These are phyloP conservation scores for Monilinia aucupariae DNA, from an alignment of 2,329 filamentous ascomycete species.

Conservation along the genomic window DNA sequence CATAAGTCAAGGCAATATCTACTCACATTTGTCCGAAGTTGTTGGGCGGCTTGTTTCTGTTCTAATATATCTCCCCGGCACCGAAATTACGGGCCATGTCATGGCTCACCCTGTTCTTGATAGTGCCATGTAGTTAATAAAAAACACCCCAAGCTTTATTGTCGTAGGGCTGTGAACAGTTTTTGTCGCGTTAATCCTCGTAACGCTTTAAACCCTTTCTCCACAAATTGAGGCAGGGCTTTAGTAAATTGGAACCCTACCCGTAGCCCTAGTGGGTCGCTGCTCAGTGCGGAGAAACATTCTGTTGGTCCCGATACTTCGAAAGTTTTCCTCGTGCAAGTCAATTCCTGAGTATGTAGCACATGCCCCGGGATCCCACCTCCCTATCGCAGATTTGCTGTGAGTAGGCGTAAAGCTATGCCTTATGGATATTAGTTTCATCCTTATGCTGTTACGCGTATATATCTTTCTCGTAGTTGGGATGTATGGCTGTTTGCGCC, in stretches of 20 bases:
- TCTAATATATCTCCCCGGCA: neutral
- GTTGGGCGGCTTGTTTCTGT: neutral
- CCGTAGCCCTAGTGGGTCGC: neutral
- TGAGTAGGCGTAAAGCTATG: too few species aligned
- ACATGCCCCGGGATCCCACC: neutral
- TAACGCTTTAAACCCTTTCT: neutral
- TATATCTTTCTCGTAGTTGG: neutral
- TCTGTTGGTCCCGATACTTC: neutral
- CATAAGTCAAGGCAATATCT: neutral
- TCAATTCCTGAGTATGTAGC: neutral
- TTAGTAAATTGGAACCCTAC: neutral
- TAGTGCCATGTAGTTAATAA: neutral
- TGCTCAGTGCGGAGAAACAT: neutral
- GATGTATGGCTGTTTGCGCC: neutral
- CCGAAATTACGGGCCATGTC: neutral
- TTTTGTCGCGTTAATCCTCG: too few species aligned
- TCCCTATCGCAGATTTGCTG: neutral
- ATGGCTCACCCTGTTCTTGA: neutral
- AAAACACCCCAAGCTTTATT: neutral
- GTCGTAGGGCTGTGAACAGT: neutral
- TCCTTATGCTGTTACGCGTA: too few species aligned
- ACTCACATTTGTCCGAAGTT: neutral
- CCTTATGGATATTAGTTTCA: neutral
- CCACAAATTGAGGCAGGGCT: neutral
- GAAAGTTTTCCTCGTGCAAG: neutral